These are phyloP conservation scores for Chrysosporium keratinophilum DNA, from an alignment of 2,329 filamentous ascomycete genomes.

Conservation along the genomic window DNA sequence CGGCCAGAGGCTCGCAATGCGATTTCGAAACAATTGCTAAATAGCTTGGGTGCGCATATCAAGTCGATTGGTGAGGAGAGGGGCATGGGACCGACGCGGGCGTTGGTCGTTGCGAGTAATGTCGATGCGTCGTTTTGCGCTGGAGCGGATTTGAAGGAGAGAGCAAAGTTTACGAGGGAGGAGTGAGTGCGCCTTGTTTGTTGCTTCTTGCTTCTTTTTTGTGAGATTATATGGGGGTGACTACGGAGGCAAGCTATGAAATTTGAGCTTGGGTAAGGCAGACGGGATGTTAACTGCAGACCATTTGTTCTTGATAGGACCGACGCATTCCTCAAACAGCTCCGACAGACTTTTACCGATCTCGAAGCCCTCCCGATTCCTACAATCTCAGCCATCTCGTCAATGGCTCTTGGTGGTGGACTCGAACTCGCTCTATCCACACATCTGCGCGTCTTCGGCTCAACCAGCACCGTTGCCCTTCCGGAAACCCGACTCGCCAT, in stretches of 20 bases:
- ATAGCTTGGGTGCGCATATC: conserved; percentile 60
- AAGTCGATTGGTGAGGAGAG: conserved; percentile 56
- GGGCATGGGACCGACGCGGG: conserved; percentile 55
- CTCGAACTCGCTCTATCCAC: conserved; percentile 86
- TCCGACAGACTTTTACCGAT: conserved; percentile 64
- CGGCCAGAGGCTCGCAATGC: conserved; percentile 79
- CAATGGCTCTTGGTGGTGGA: conserved; percentile 79
- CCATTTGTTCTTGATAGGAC: conserved; percentile 47
- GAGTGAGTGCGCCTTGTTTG: conserved; percentile 51
- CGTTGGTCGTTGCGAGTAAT: conserved; percentile 72
- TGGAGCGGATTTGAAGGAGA: conserved; percentile 87
- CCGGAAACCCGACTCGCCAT: conserved; percentile 91
- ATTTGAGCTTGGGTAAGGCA: background rate
- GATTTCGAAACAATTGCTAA: conserved; percentile 68
- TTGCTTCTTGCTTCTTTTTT: conserved; percentile 3
- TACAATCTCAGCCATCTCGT: conserved; percentile 79
- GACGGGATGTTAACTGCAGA: conserved; percentile 1
- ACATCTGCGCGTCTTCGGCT: conserved; percentile 76
- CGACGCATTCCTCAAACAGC: conserved; percentile 61
- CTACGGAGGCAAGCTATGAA: background rate
- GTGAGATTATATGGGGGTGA: background rate
- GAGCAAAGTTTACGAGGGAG: conserved; percentile 61
- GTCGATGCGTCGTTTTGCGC: conserved; percentile 86
- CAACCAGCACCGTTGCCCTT: conserved; percentile 66
- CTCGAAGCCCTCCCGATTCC: conserved; percentile 72